Percentiles rank a stretch among this genome's conserved stretches.
Evolutionary conservation across 345 rosid genomes (phyloP).

Genomic region (Eucalyptus guilfoylei): DNA sequence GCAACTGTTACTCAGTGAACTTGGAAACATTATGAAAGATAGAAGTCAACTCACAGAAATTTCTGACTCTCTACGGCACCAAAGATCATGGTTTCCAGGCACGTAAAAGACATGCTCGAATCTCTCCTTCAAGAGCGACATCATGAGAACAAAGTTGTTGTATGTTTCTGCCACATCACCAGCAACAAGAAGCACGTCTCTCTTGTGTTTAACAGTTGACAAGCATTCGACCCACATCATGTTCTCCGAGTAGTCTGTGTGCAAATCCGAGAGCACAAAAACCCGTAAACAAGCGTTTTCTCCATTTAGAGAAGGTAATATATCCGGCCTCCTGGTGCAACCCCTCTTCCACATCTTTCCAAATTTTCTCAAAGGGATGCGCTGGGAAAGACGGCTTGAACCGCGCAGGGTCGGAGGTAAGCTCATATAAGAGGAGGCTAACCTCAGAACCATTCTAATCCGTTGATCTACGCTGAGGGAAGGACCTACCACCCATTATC

Average conservation of each 20-base stretch:
- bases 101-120: slow-evolving; percentile 38
- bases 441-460: neutral
- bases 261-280: slow-evolving; percentile 46
- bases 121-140: slow-evolving; percentile 49
- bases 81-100: slow-evolving; percentile 63
- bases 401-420: neutral
- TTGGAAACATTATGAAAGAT: neutral
- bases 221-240: slow-evolving; percentile 45
- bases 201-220: slow-evolving; percentile 11
- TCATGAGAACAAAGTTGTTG: slow-evolving; percentile 25
- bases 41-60: slow-evolving; percentile 15
- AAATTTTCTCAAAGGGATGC: neutral
- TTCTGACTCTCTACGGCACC: slow-evolving; percentile 38
- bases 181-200: slow-evolving; percentile 45
- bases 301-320: neutral
- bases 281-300: slow-evolving; percentile 18
- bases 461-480: neutral
- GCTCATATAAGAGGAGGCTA: slow-evolving; percentile 7
- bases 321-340: slow-evolving; percentile 14
- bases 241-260: slow-evolving; percentile 53
- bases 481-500: neutral
- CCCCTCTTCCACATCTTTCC: neutral
- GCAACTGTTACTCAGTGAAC: neutral
- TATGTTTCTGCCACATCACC: slow-evolving; percentile 60
- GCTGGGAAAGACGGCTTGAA: neutral